Evolutionary conservation across 2,329 filamentous ascomycete species (phyloP).

Genomic region (Tolypocladium paradoxum): DNA sequence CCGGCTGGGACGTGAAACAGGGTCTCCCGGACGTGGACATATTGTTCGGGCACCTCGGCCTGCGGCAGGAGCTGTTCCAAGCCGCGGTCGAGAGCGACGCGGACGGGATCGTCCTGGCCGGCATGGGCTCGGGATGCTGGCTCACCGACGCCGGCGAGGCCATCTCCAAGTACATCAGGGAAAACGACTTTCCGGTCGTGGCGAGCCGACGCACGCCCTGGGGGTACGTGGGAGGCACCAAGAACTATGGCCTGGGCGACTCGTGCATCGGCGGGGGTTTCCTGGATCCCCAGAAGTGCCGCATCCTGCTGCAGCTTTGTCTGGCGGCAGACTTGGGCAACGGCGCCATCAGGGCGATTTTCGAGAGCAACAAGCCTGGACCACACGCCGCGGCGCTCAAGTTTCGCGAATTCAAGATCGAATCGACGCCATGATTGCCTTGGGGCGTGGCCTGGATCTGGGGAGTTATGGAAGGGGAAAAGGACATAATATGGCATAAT

Average conservation of each 20-base stretch:
- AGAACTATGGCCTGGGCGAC: slow-evolving; percentile 15
- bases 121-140: slow-evolving; percentile 43
- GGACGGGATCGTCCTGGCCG: slow-evolving; percentile 43
- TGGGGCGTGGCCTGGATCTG: not conserved
- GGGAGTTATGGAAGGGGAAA: not conserved
- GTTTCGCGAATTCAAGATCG: not conserved
- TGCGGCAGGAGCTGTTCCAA: slow-evolving; percentile 34
- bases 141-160: slow-evolving; percentile 25
- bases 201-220: slow-evolving; percentile 39
- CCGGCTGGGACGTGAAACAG: slow-evolving; percentile 11
- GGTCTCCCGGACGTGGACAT: slow-evolving; percentile 44
- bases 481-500: not conserved
- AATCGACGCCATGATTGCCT: not conserved
- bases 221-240: slow-evolving; percentile 36
- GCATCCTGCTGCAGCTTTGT: slow-evolving; percentile 37
- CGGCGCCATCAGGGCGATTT: slow-evolving; percentile 15
- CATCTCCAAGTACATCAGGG: slow-evolving; percentile 31
- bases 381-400: not conserved
- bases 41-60: slow-evolving; percentile 43
- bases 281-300: slow-evolving; percentile 44
- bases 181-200: slow-evolving; percentile 34
- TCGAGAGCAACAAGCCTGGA: slow-evolving; percentile 9
- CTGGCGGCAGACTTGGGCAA: slow-evolving; percentile 17
- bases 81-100: slow-evolving; percentile 39
- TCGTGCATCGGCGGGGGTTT: slow-evolving; percentile 31